Evolutionary conservation across 371 early-diverging fungal genomes (phyloP), one percentile per base, ranked within the genome.

Genomic region (Thermomucor indicae-seudaticae): DNA sequence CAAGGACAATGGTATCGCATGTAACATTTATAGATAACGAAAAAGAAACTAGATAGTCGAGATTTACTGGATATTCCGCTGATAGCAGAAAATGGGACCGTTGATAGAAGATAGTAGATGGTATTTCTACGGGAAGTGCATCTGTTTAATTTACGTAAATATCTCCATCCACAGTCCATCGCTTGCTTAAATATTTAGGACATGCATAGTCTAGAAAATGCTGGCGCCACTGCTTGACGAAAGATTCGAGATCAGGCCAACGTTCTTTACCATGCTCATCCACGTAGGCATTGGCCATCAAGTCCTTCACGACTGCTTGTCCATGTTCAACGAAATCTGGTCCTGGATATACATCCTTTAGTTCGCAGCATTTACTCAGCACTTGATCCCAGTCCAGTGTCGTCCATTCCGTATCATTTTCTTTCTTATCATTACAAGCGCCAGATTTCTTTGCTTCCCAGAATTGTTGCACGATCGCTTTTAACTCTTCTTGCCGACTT

Each of bases 261-360:
- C 56, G 41, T 45, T 63, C 67, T 37, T 56, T 49, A 0, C 23
- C 47, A 28, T 61, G 39, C 3, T 46, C 27, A 4, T 25, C 25
- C 1, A 55, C 32, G 3, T 7, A 19, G 19, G 24, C 41, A 12
- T 44, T 22, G 16, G 35, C 17, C 37, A 62, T 59, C 10, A 81
- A 48, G 10, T 63, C 57, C 6, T 39, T 45, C 10, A 79, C 70
- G 3, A 75, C 78, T 5, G 55, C 58, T 20, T 75, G 59, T 1
- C 80, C 80, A 41, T 82, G 82, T 14, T 75, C 74, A 11, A 67
- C 49, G 53, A 67, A 81, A 38, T 65, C 70, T 1, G 75, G 72
- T 6, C 82, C 79, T 16, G 53, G 64, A 24, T 60, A 60, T 10
- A 62, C 64, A 43, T 64, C 75, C 30, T 65, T 55, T 35, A 81